Conservation (phyloP, 2,329 filamentous ascomycete species). For the Fusarium abutilonis region DNA sequence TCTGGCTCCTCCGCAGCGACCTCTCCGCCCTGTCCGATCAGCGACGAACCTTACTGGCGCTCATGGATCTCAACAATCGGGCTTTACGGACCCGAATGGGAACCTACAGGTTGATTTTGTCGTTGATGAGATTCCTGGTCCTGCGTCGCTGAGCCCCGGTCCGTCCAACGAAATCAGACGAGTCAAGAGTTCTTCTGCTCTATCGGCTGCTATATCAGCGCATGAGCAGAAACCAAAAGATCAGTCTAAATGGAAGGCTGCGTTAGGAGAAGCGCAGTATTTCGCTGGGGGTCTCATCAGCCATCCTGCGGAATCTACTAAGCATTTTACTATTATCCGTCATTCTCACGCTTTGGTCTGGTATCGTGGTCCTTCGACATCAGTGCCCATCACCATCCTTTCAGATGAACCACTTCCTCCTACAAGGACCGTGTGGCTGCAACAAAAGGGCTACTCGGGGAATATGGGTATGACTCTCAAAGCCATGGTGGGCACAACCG, state of each 20-base stretch:
- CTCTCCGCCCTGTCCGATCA: constrained; percentile 41
- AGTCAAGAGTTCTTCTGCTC: constrained; percentile 49
- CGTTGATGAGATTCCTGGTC: constrained; percentile 38
- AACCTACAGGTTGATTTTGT: constrained; percentile 40
- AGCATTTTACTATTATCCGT: constrained; percentile 72
- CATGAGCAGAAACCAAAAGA: constrained; percentile 33
- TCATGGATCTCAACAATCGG: constrained; percentile 37
- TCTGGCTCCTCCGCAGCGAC: constrained; percentile 36
- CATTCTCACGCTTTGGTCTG: constrained; percentile 72
- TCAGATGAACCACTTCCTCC: constrained; percentile 65
- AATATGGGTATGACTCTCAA: constrained; percentile 74
- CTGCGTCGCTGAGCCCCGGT: constrained; percentile 22
- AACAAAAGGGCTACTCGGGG: constrained; percentile 74
- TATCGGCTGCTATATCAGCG: constrained; percentile 29
- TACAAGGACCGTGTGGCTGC: constrained; percentile 71
- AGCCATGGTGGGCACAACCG: constrained; percentile 67
- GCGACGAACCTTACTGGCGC: constrained; percentile 42
- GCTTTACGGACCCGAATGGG: constrained; percentile 31
- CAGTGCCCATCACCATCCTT: constrained; percentile 71
- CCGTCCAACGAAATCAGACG: constrained; percentile 43
- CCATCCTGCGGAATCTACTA: constrained; percentile 71
- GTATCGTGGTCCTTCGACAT: constrained; percentile 72
- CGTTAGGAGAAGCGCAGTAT: constrained; percentile 68
- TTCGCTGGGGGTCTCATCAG: constrained; percentile 72
- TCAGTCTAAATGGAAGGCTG: constrained; percentile 56